Evolutionary conservation across 83 land plant species (phyloP).

Genomic region (Diphasiastrum complanatum): DNA sequence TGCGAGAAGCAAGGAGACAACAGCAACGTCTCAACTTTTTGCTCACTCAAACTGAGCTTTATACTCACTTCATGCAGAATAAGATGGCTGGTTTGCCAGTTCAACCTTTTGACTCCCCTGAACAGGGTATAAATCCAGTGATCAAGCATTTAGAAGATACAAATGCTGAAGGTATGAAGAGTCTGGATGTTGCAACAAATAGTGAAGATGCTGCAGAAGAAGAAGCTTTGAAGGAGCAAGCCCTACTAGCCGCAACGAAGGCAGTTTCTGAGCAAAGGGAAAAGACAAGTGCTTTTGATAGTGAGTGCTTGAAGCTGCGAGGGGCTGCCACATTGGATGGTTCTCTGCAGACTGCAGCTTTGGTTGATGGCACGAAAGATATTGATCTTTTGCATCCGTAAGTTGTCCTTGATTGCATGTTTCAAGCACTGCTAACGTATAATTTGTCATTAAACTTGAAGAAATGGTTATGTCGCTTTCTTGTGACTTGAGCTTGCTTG

Average conservation of each 20-base stretch:
- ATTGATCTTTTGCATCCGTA: constrained; percentile 92
- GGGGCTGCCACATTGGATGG: constrained; percentile 35
- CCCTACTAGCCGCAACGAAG: constrained; percentile 64
- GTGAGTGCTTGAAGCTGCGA: constrained; percentile 65
- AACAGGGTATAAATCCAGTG: constrained; percentile 16
- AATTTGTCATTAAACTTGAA: too few relatives aligned
- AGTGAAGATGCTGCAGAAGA: constrained; percentile 79
- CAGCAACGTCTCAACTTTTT: constrained; percentile 91
- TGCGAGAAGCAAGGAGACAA: constrained; percentile 85
- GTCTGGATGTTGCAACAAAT: constrained; percentile 26
- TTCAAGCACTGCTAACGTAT: too few relatives aligned
- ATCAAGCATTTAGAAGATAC: too few relatives aligned
- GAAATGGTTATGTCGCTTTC: too few relatives aligned
- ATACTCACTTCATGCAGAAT: constrained; percentile 97
- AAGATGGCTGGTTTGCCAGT: constrained; percentile 42
- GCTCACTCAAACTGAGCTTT: constrained; percentile 89
- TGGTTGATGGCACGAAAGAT: constrained; percentile 39
- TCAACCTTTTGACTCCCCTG: constrained; percentile 33
- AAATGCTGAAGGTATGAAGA: constrained; percentile 10
- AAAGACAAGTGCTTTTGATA: constrained; percentile 71
- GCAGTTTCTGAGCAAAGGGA: constrained; percentile 73
- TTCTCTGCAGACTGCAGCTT: too few relatives aligned
- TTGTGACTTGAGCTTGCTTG: too few relatives aligned
- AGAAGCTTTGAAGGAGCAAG: constrained; percentile 63
- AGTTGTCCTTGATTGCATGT: constrained; percentile 23